A percentile compares a stretch with the other conserved stretches of the same genome.
Conservation (phyloP, 23 red algal genomes). For the Gracilaria caudata region DNA sequence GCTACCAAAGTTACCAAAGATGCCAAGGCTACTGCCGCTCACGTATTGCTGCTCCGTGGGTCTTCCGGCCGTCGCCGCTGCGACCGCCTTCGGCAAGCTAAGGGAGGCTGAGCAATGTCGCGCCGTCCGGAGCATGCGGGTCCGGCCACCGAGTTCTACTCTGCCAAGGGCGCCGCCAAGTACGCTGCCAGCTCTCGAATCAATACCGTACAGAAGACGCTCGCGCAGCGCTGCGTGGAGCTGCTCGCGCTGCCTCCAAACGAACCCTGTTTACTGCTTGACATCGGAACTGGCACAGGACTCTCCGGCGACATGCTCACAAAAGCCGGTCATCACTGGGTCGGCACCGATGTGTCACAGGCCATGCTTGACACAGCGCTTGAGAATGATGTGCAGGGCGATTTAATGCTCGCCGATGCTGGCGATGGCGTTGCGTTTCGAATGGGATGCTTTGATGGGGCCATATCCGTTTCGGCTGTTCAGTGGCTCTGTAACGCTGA, state of each 20-base stretch:
- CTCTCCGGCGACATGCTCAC: constrained; percentile 82
- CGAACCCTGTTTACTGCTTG: constrained; percentile 65
- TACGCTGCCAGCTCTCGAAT: constrained; percentile 82
- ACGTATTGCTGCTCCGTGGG: too few species aligned
- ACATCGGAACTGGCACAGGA: constrained; percentile 92
- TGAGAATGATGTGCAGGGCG: constrained; percentile 77
- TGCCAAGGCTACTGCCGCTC: too few species aligned
- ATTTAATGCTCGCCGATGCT: constrained; percentile 71
- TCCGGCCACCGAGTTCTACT: constrained; percentile 87
- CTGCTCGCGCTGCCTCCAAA: constrained; percentile 54
- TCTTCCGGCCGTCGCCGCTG: background rate
- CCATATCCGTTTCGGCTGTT: constrained; percentile 92
- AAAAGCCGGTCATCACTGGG: constrained; percentile 80
- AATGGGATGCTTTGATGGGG: constrained; percentile 84
- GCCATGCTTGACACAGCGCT: constrained; percentile 83
- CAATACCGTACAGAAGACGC: constrained; percentile 71
- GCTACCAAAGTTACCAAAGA: too few species aligned
- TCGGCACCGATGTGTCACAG: constrained; percentile 85
- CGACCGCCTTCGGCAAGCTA: background rate
- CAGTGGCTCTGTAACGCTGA: constrained; percentile 98
- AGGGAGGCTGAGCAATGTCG: background rate
- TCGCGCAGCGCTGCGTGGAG: constrained; percentile 84
- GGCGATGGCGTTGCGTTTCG: constrained; percentile 84
- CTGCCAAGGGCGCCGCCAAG: constrained; percentile 75
- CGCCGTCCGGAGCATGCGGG: constrained; percentile 87